Percentiles rank a stretch among this genome's conserved stretches.
phyloP scores from a whole-genome alignment of 73 alveolate species.

The Paramecium sexaurelia region DNA sequence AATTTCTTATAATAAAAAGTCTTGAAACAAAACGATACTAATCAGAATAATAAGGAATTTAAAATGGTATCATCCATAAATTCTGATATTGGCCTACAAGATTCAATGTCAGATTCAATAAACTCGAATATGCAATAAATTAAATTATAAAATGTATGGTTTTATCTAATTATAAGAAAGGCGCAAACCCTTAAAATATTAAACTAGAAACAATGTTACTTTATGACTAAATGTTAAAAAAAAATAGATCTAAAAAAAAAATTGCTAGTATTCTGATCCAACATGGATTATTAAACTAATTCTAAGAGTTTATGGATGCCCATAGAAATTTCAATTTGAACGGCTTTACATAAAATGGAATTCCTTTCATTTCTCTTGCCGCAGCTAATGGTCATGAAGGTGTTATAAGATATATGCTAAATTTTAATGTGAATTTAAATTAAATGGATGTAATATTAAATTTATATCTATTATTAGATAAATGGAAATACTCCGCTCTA shows the following conservation, averaged over 20 bases:
- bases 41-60: not conserved
- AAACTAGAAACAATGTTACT: not conserved
- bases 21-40: not conserved
- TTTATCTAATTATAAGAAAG: not conserved
- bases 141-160: not conserved
- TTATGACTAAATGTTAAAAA: not conserved
- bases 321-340: not conserved
- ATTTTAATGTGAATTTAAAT: not conserved
- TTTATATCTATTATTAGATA: not conserved
- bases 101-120: not conserved
- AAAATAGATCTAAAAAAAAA: not conserved
- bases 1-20: not conserved
- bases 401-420: not conserved
- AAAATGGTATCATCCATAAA: not conserved
- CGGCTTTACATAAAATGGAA: not conserved
- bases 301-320: not conserved
- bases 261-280: not conserved
- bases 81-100: not conserved
- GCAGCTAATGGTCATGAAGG: not conserved
- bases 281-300: not conserved
- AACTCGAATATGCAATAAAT: not conserved
- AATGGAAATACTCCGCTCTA: not conserved
- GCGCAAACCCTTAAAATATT: not conserved
- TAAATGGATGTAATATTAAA: not conserved
- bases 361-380: not conserved